Conservation (phyloP, 805 yeast species). For the Wickerhamiella alocasiicola region DNA sequence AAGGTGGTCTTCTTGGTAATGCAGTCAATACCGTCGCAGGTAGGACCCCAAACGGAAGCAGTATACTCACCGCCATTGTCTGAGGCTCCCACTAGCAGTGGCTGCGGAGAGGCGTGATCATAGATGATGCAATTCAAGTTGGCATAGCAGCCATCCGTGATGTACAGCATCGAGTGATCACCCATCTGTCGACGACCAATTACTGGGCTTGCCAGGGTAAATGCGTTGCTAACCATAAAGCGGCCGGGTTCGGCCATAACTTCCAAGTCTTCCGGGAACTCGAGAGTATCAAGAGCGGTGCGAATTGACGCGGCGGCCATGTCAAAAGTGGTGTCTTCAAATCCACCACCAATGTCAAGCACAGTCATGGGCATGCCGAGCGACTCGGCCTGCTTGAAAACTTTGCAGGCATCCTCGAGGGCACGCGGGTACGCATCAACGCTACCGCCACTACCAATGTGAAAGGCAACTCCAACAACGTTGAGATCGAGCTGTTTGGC, state of each 20-base stretch:
- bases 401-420: conserved; percentile 42
- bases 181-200: conserved; percentile 60
- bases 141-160: conserved; percentile 93
- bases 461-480: conserved; percentile 83
- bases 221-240: conserved; percentile 71
- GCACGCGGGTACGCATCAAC: conserved; percentile 48
- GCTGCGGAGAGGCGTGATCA: conserved; percentile 76
- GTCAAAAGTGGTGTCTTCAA: conserved; percentile 45
- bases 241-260: conserved; percentile 93
- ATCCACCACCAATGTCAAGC: conserved; percentile 93
- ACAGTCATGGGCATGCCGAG: conserved; percentile 39
- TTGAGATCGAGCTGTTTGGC: conserved; percentile 52
- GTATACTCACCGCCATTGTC: conserved; percentile 13
- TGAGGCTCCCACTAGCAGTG: conserved; percentile 42
- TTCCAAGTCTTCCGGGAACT: conserved; percentile 42
- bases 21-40: conserved; percentile 94
- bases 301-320: conserved; percentile 47
- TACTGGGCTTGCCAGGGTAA: conserved; percentile 71
- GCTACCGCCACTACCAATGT: conserved; percentile 80
- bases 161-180: conserved; percentile 51
- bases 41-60: conserved; percentile 89
- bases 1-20: conserved; percentile 43
- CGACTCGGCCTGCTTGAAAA: conserved; percentile 48
- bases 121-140: conserved; percentile 86
- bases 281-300: conserved; percentile 35